phyloP scores from a whole-genome alignment of 2,329 filamentous ascomycete genomes.

The Huntiella savannae region DNA sequence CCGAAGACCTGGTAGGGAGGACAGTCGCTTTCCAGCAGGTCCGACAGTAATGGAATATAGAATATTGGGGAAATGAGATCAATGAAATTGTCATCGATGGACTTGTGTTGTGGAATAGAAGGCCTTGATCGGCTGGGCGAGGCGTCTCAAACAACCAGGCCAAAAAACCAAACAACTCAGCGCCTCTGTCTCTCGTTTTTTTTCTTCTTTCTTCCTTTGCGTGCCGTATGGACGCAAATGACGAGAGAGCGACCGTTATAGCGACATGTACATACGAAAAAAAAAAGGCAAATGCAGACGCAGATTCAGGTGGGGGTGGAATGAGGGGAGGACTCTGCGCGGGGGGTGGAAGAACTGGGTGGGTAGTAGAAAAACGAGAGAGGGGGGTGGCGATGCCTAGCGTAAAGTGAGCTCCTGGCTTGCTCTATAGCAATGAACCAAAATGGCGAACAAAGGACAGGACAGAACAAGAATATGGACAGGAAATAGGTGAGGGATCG shows the following conservation, averaged over 20 bases:
- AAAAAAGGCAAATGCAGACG: too few species aligned
- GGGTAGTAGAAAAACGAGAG: neutral
- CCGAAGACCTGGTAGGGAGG: too few species aligned
- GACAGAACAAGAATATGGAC: neutral
- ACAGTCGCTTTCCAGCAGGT: too few species aligned
- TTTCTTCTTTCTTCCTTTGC: neutral
- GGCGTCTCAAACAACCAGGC: neutral
- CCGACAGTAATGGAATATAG: too few species aligned
- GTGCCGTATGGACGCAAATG: neutral
- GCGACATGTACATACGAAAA: too few species aligned
- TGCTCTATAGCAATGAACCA: neutral
- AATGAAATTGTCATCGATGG: too few species aligned
- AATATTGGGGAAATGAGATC: too few species aligned
- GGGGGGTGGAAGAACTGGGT: neutral
- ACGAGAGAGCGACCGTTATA: too few species aligned
- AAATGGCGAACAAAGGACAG: slow-evolving; percentile 2
- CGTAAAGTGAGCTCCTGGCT: neutral
- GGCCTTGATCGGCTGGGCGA: neutral
- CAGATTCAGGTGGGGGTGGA: neutral
- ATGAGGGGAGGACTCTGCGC: neutral
- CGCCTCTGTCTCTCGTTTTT: neutral
- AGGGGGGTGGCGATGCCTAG: neutral
- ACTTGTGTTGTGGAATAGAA: neutral
- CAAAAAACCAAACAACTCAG: slow-evolving; percentile 5
- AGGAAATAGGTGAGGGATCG: neutral